A percentile compares a stretch with the other conserved stretches of the same genome.
Conservation (phyloP, 257 asterid genomes). For the Solanum dulcamara region DNA sequence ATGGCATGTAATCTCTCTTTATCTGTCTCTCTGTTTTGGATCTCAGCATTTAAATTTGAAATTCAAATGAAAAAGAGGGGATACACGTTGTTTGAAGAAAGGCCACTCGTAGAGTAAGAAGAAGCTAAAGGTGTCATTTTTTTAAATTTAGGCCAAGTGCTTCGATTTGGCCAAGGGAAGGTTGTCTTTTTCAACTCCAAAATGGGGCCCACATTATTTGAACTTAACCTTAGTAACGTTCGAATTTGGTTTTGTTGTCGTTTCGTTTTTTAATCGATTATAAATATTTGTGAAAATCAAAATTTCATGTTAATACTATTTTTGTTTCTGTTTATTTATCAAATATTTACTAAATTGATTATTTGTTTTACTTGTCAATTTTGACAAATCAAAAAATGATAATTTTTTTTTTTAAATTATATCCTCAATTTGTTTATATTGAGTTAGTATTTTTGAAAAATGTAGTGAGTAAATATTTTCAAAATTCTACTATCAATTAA, state of each 20-base stretch:
- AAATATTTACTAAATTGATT: too few relatives aligned
- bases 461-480: too few relatives aligned
- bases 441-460: too few relatives aligned
- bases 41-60: constrained; percentile 38
- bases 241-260: background rate
- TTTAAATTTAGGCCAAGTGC: background rate
- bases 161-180: background rate
- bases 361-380: too few relatives aligned
- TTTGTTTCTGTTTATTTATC: too few relatives aligned
- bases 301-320: too few relatives aligned
- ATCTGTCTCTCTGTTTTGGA: background rate
- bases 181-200: background rate
- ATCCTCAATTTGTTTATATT: too few relatives aligned
- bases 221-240: background rate
- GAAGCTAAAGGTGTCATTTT: background rate
- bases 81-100: constrained; percentile 26
- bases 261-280: background rate
- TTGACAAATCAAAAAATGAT: too few relatives aligned
- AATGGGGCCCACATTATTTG: background rate
- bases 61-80: constrained; percentile 47
- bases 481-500: too few relatives aligned
- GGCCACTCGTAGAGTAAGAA: constrained; percentile 1
- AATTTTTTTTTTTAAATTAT: too few relatives aligned
- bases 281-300: too few relatives aligned
- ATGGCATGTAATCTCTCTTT: background rate